phyloP scores from a whole-genome alignment of 371 early-diverging fungal genomes.

The Zopfochytrium polystomum region DNA sequence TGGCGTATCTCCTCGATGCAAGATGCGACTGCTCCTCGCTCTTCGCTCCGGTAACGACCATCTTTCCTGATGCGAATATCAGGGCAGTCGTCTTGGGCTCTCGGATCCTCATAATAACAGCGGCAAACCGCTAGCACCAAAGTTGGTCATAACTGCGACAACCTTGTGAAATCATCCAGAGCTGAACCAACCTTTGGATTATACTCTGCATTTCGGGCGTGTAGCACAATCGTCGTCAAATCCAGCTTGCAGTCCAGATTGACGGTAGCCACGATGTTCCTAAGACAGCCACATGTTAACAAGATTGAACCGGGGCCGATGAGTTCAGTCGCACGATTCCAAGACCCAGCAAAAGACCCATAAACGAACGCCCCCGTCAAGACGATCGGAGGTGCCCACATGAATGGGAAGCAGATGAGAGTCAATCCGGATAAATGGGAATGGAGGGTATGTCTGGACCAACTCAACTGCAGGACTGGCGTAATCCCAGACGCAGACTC shows the following conservation, averaged over 20 bases:
- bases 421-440: no score
- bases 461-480: slow-evolving; percentile 1
- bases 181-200: slow-evolving; percentile 92
- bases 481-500: slow-evolving; percentile 4
- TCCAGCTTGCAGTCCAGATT: slow-evolving; percentile 99
- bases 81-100: slow-evolving; percentile 99
- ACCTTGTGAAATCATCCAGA: background rate
- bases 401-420: no score
- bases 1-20: slow-evolving; percentile 99
- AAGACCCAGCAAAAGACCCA: no score
- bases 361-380: no score
- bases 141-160: background rate
- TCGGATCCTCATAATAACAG: slow-evolving; percentile 99
- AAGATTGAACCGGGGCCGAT: background rate
- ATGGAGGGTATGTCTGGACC: no score
- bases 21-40: slow-evolving; percentile 95
- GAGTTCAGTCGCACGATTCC: no score
- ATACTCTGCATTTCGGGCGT: slow-evolving; percentile 99
- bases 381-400: no score
- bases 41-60: slow-evolving; percentile 98
- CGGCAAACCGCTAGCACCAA: slow-evolving; percentile 93
- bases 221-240: slow-evolving; percentile 98
- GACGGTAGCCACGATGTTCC: slow-evolving; percentile 99
- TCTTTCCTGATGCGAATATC: slow-evolving; percentile 99
- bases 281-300: slow-evolving; percentile 4